Percentiles rank a stretch among this genome's conserved stretches.
Evolutionary conservation across 495 filamentous ascomycete genomes (phyloP).

Genomic region (Lasiosphaeris hirsuta): DNA sequence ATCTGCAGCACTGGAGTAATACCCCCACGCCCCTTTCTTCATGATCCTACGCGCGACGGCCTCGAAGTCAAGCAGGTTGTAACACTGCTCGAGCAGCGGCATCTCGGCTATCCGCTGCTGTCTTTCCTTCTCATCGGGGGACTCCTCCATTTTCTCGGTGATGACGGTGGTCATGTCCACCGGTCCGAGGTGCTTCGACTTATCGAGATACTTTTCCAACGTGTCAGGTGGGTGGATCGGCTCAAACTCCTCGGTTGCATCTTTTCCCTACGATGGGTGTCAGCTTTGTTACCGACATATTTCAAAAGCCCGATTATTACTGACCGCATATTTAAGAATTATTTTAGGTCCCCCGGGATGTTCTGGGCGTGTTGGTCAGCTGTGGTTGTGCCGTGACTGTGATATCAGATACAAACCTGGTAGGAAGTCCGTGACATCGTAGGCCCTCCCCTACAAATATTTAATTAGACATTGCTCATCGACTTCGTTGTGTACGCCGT

Average conservation of each 20-base stretch:
- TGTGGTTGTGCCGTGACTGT: neutral
- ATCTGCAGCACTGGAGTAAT: constrained; percentile 93
- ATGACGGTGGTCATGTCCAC: constrained; percentile 88
- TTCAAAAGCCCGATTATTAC: neutral
- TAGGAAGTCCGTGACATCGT: constrained; percentile 77
- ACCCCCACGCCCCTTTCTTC: constrained; percentile 95
- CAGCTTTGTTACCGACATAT: neutral
- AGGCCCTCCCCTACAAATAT: constrained; percentile 51
- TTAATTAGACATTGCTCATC: neutral
- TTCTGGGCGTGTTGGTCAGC: constrained; percentile 39
- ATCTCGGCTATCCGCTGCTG: constrained; percentile 71
- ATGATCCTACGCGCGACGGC: constrained; percentile 80
- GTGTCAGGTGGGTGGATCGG: constrained; percentile 78
- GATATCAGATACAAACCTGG: constrained; percentile 37
- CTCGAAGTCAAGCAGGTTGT: constrained; percentile 94
- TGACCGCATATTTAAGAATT: constrained; percentile 72
- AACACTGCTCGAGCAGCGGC: constrained; percentile 85
- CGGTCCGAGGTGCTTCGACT: constrained; percentile 82
- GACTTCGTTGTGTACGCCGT: neutral
- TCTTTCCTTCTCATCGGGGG: constrained; percentile 75
- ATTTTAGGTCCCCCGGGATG: constrained; percentile 77
- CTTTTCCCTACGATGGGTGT: constrained; percentile 55
- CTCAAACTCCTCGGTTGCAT: constrained; percentile 80
- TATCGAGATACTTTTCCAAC: constrained; percentile 75
- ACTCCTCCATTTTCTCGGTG: constrained; percentile 62